These are phyloP conservation scores for Amphicarpaea edgeworthii DNA, from an alignment of 306 rosid species.

Conservation along the genomic window DNA sequence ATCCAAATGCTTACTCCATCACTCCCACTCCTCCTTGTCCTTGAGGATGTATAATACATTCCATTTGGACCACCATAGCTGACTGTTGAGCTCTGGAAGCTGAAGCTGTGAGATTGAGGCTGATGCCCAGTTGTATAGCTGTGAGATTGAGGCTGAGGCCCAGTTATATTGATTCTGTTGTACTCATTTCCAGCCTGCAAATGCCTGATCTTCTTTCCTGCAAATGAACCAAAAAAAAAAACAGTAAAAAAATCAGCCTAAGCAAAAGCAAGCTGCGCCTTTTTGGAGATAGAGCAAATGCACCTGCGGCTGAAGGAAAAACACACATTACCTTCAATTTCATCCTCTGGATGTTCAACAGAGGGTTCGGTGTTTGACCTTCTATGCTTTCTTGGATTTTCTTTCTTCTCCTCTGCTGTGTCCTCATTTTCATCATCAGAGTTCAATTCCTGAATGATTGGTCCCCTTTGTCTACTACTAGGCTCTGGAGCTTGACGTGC, in stretches of 20 bases:
- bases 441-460: slow-evolving; percentile 78
- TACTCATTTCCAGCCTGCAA: slow-evolving; percentile 51
- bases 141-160: background rate
- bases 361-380: slow-evolving; percentile 57
- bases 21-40: slow-evolving; percentile 75
- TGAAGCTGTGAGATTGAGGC: slow-evolving; percentile 73
- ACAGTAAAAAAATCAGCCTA: slow-evolving; percentile 29
- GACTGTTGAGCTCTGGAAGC: slow-evolving; percentile 84
- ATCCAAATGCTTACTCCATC: slow-evolving; percentile 74
- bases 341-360: slow-evolving; percentile 69
- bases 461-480: slow-evolving; percentile 61
- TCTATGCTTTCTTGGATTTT: slow-evolving; percentile 67
- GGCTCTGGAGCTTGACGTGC: slow-evolving; percentile 59
- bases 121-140: slow-evolving; percentile 30
- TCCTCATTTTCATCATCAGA: slow-evolving; percentile 78
- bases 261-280: slow-evolving; percentile 13
- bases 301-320: slow-evolving; percentile 7
- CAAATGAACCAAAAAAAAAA: background rate
- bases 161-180: slow-evolving; percentile 30
- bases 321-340: slow-evolving; percentile 59
- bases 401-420: slow-evolving; percentile 50
- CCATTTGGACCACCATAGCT: slow-evolving; percentile 77
- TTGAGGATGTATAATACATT: slow-evolving; percentile 71
- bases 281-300: slow-evolving; percentile 5
- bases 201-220: slow-evolving; percentile 65